A percentile compares a stretch with the other conserved stretches of the same genome.
phyloP scores from a whole-genome alignment of 164 flowering plant species.

The Nymphaea colorata region DNA sequence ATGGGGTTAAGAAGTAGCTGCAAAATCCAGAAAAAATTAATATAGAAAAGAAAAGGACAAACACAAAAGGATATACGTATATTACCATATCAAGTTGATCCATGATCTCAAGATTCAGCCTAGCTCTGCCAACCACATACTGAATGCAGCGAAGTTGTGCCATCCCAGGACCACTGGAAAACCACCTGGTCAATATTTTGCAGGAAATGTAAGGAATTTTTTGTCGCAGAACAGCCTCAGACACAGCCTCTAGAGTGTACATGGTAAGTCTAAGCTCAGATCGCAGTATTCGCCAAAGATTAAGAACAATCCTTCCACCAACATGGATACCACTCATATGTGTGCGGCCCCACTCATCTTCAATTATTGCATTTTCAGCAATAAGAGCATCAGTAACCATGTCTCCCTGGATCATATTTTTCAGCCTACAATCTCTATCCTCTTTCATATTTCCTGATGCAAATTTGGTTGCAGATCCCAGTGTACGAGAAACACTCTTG shows the following conservation, averaged over 20 bases:
- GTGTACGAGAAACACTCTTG: conserved; percentile 58
- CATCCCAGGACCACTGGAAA: conserved; percentile 65
- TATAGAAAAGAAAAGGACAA: neutral
- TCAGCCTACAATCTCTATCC: conserved; percentile 17
- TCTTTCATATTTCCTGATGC: conserved; percentile 16
- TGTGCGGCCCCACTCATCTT: conserved; percentile 98
- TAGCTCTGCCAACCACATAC: conserved; percentile 53
- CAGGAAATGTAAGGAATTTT: conserved; percentile 58
- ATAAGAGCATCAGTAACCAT: conserved; percentile 23
- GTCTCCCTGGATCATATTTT: conserved; percentile 24
- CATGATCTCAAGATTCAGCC: conserved; percentile 75
- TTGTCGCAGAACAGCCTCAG: conserved; percentile 72
- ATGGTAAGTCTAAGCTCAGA: conserved; percentile 73
- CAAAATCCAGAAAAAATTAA: neutral
- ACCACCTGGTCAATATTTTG: conserved; percentile 64
- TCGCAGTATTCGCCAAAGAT: conserved; percentile 87
- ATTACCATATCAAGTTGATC: conserved; percentile 82
- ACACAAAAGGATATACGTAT: neutral
- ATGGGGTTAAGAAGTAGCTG: neutral
- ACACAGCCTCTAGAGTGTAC: conserved; percentile 79
- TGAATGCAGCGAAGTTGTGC: conserved; percentile 75
- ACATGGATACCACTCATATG: conserved; percentile 98
- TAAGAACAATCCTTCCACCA: conserved; percentile 87
- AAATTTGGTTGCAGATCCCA: conserved; percentile 27
- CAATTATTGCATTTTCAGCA: conserved; percentile 47